Base-by-base conservation (phyloP, 352 stramenopile species). In the Chrysophaeum taylorii region DNA sequence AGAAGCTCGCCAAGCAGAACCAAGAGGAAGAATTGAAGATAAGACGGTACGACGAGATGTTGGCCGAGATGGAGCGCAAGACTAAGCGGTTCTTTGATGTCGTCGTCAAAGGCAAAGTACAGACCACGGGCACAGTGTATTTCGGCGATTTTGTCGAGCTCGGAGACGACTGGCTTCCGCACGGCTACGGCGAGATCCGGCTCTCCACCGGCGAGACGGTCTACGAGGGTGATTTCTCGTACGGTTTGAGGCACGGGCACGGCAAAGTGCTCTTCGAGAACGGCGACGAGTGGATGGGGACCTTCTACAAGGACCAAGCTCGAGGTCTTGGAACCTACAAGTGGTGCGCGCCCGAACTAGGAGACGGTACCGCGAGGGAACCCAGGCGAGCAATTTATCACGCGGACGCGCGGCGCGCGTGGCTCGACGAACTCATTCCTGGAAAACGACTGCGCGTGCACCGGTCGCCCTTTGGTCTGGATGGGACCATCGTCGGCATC, bases 41-140 rank as follows among this genome's bases (percentile, higher is more conserved):
- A 31, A 4, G 4, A 31, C 7, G 7, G 4, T 14, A 38, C 15
- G 25, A 62, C 25, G 15, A 62, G 12, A n/a, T 45, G 53, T 4
- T 48, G 1, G 57, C 31, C 9, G 35, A 66, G 15, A 45, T 45
- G 12, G 57, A 66, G 36, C 57, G 57, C 2, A 42, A 66, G 33
- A 66, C 35, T 31, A 66, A 66, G 35, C 31, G 33, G 33, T 66
- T 33, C 57, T 66, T 66, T n/a, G 57, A 66, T 18, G 52, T 38
- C 9, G 45, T 57, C 9, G 31, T 25, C 45, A 45, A 42, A 2
- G 14, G 9, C 9, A 14, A 16, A 23, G 23, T 14, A 23, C 33
- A 66, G 33, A 9, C 31, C 5, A 66, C 57, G 2, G 57, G 57
- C 33, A 36, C 33, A 31, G 12, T 33, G 2, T 66, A 66, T n/a